phyloP scores from a whole-genome alignment of 2,329 filamentous ascomycete genomes.

The Colletotrichum shisoi region DNA sequence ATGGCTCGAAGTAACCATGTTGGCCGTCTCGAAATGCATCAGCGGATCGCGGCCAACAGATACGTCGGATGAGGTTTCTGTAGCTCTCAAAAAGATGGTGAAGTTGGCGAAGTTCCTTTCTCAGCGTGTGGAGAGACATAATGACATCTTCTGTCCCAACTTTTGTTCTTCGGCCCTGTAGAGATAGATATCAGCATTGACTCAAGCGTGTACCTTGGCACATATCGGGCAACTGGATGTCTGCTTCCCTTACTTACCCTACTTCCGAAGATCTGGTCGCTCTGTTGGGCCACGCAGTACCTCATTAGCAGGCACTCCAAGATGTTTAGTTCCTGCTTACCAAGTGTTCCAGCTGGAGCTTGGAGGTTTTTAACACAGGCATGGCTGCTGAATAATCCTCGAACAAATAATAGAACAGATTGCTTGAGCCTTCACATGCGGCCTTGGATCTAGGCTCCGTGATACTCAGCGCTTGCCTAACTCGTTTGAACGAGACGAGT shows the following conservation, averaged over 20 bases:
- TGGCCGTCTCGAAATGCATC: constrained; percentile 18
- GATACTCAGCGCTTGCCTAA: constrained; percentile 46
- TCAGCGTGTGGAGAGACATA: constrained; percentile 64
- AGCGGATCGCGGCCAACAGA: constrained; percentile 57
- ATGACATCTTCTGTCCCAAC: constrained; percentile 63
- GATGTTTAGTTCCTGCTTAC: background rate
- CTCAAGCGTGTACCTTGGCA: background rate
- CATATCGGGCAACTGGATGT: background rate
- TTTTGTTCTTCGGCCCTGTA: constrained; percentile 39
- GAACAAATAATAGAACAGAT: constrained; percentile 70
- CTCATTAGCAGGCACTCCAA: background rate
- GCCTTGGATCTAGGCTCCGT: background rate
- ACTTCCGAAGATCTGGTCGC: constrained; percentile 48
- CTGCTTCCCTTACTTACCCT: constrained; percentile 48
- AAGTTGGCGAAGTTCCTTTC: constrained; percentile 66
- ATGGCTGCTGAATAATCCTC: constrained; percentile 71
- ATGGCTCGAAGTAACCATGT: background rate
- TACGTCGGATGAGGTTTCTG: constrained; percentile 65
- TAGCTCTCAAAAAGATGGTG: constrained; percentile 69
- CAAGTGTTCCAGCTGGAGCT: constrained; percentile 50
- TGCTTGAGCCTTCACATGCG: constrained; percentile 30
- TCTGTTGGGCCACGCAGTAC: constrained; percentile 42
- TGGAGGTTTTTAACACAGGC: constrained; percentile 59
- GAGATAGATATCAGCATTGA: constrained; percentile 25
- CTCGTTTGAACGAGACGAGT: constrained; percentile 54